Percentiles rank a stretch among this genome's conserved stretches.
These are phyloP conservation scores for Rachicladosporium sp. DNA, from an alignment of 2,329 filamentous ascomycete genomes.

Conservation along the genomic window DNA sequence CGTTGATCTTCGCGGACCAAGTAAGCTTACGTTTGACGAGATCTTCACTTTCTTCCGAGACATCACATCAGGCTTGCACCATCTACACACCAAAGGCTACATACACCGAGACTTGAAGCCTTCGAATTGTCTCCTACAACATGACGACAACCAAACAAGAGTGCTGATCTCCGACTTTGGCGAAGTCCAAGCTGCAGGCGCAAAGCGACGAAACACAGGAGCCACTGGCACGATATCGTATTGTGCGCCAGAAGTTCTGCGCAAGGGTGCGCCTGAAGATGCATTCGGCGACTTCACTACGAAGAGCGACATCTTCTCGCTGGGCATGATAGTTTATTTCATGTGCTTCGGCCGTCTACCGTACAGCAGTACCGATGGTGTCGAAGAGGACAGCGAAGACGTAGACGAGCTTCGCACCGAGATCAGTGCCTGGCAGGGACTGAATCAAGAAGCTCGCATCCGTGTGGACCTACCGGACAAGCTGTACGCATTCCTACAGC, in stretches of 20 bases:
- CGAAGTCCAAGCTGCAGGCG: constrained; percentile 79
- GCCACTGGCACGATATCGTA: constrained; percentile 95
- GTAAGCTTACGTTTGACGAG: constrained; percentile 64
- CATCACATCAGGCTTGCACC: constrained; percentile 80
- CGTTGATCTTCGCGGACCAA: constrained; percentile 37
- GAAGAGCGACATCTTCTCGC: constrained; percentile 95
- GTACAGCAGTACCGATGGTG: constrained; percentile 68
- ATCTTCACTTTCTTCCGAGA: constrained; percentile 96
- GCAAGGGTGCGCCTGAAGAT: constrained; percentile 49
- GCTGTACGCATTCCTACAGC: constrained; percentile 74
- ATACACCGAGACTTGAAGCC: constrained; percentile 95
- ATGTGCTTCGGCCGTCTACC: constrained; percentile 88
- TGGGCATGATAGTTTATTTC: constrained; percentile 98
- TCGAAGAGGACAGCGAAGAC: constrained; percentile 87
- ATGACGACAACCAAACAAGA: constrained; percentile 50
- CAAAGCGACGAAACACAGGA: constrained; percentile 74
- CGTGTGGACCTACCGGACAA: constrained; percentile 74
- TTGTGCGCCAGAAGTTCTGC: constrained; percentile 87
- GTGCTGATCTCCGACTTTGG: constrained; percentile 97
- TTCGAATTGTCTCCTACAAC: constrained; percentile 83
- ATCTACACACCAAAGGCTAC: constrained; percentile 82
- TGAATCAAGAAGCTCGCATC: constrained; percentile 46
- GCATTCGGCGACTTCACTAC: constrained; percentile 85
- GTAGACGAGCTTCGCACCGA: constrained; percentile 73
- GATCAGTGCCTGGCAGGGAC: constrained; percentile 78